Evolutionary conservation across 148 eudicot genomes (phyloP).

Genomic region (Vaccinium vitisidaea): DNA sequence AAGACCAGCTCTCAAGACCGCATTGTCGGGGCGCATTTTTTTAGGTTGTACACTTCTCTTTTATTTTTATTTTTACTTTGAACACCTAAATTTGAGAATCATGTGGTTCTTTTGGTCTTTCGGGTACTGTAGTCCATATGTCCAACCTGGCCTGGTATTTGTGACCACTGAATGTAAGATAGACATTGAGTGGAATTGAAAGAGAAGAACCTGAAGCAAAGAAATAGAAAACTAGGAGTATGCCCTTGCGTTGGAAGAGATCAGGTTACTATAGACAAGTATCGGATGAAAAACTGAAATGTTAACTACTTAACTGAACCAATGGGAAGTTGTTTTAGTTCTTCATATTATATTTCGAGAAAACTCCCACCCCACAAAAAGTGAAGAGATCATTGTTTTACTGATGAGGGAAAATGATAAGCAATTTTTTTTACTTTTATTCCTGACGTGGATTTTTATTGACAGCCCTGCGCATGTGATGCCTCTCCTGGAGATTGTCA

Average conservation of each 20-base stretch:
- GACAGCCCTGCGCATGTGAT: slow-evolving; percentile 93
- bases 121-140: not conserved
- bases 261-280: not conserved
- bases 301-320: not conserved
- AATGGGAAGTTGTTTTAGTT: not conserved
- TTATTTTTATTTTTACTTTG: too few relatives aligned
- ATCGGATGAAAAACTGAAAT: not conserved
- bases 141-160: slow-evolving; percentile 11
- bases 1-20: slow-evolving; percentile 76
- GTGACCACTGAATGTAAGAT: not conserved
- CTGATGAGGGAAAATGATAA: not conserved
- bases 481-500: slow-evolving; percentile 93
- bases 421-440: not conserved
- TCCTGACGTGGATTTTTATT: slow-evolving; percentile 26
- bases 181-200: not conserved
- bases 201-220: not conserved
- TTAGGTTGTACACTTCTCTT: slow-evolving; percentile 57
- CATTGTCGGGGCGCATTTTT: slow-evolving; percentile 93
- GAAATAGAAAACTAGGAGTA: not conserved
- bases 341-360: not conserved
- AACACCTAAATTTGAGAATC: not conserved
- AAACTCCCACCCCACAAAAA: not conserved
- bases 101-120: not conserved
- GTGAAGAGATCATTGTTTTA: not conserved
- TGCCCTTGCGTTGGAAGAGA: not conserved